A percentile compares a stretch with the other conserved stretches of the same genome.
Conservation (phyloP, 306 rosid genomes). For the Trifolium pratense region DNA sequence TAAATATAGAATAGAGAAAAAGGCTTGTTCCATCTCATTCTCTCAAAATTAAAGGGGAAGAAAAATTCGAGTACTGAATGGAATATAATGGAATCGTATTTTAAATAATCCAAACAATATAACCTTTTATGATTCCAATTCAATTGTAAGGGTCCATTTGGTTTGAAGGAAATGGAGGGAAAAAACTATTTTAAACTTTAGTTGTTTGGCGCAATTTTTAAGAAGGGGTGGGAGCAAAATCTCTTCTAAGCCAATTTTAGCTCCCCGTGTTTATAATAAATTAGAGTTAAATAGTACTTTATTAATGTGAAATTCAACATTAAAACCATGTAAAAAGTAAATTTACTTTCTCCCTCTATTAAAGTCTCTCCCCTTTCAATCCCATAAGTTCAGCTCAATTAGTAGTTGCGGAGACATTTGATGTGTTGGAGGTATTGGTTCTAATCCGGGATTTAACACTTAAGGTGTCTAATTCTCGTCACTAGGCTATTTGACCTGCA, state of each 20-base stretch:
- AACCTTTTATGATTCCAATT: conserved; percentile 1
- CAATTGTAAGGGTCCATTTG: not conserved
- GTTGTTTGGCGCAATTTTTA: not conserved
- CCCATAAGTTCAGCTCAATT: not conserved
- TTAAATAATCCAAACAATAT: not conserved
- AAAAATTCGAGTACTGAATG: not conserved
- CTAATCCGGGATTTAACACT: not conserved
- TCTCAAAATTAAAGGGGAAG: not conserved
- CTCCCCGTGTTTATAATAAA: not conserved
- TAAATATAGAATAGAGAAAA: not conserved
- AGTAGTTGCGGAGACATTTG: not conserved
- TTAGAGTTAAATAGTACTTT: not conserved
- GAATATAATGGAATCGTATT: conserved; percentile 1
- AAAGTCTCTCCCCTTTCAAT: not conserved
- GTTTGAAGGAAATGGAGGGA: not conserved
- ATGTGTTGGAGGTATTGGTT: not conserved
- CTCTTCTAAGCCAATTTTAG: not conserved
- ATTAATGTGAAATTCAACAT: not conserved
- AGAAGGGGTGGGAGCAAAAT: not conserved
- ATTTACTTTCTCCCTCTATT: not conserved
- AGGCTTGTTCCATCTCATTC: conserved; percentile 1
- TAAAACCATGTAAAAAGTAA: not conserved
- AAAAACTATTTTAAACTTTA: not conserved
- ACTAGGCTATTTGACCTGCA: not conserved
- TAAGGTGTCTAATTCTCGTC: not conserved